Conservation (phyloP, 306 rosid species). For the Prunus fruticosa region DNA sequence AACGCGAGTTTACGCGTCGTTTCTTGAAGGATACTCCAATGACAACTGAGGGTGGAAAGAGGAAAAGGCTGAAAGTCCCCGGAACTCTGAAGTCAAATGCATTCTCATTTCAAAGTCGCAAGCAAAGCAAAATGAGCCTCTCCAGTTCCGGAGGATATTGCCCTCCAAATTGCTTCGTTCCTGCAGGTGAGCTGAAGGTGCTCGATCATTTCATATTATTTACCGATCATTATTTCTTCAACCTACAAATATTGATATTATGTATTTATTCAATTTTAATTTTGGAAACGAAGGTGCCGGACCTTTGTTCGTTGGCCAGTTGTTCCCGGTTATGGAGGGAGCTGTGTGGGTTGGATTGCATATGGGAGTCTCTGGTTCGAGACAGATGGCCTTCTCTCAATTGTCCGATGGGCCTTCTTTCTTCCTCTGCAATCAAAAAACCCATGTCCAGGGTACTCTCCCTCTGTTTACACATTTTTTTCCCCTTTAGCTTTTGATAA, state of each 20-base stretch:
- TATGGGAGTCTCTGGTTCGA: conserved; percentile 61
- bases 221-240: not conserved
- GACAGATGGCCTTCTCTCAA: conserved; percentile 62
- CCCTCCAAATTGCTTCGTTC: no score
- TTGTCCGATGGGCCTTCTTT: conserved; percentile 28
- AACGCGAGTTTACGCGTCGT: no score
- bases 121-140: no score
- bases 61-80: no score
- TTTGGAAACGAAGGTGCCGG: conserved; percentile 49
- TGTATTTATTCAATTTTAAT: not conserved
- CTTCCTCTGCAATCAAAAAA: conserved; percentile 27
- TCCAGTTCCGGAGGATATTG: no score
- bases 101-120: no score
- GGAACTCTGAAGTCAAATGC: no score
- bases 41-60: no score
- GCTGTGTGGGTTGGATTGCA: conserved; percentile 45
- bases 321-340: conserved; percentile 67
- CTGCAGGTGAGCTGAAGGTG: not conserved
- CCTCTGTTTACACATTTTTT: not conserved
- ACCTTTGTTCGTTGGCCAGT: conserved; percentile 72
- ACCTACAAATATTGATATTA: not conserved
- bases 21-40: no score
- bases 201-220: not conserved
- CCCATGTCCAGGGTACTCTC: conserved; percentile 40
- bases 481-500: not conserved